These are phyloP conservation scores for Cladorrhinum sp. DNA, from an alignment of 2,329 filamentous ascomycete genomes.

Conservation along the genomic window DNA sequence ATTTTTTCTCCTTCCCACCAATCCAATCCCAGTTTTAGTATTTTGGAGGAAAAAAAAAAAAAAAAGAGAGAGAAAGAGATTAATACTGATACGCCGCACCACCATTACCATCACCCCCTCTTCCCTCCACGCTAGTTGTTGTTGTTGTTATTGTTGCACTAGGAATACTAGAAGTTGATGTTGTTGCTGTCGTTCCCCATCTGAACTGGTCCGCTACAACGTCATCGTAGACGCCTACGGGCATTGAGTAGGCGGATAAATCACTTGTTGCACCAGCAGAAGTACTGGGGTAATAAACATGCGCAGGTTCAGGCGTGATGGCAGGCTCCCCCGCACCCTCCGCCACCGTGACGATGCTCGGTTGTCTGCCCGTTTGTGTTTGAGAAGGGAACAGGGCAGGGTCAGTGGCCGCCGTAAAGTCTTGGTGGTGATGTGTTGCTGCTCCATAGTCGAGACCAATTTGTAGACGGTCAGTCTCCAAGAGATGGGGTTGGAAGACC, in stretches of 20 bases:
- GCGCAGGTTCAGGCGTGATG: too few relatives aligned
- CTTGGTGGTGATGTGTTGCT: neutral
- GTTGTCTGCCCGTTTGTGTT: too few relatives aligned
- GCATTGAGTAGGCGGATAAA: neutral
- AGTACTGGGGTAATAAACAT: neutral
- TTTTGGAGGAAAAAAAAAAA: neutral
- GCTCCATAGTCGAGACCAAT: neutral
- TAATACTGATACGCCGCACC: neutral
- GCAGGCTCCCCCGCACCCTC: too few relatives aligned
- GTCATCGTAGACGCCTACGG: neutral
- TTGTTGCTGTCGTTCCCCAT: neutral
- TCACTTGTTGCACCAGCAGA: neutral
- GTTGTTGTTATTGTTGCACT: neutral
- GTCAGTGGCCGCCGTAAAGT: too few relatives aligned
- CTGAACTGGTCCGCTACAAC: neutral
- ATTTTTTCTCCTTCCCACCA: too few relatives aligned
- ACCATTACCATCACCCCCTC: neutral
- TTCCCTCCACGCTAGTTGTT: too few relatives aligned
- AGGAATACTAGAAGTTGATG: too few relatives aligned
- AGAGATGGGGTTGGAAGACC: neutral
- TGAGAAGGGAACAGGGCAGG: too few relatives aligned
- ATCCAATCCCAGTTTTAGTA: too few relatives aligned
- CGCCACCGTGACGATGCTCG: too few relatives aligned
- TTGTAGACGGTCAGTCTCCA: neutral
- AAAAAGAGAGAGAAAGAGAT: slow-evolving; percentile 1